phyloP scores from a whole-genome alignment of 148 eudicot genomes.

The Limonium bicolor region DNA sequence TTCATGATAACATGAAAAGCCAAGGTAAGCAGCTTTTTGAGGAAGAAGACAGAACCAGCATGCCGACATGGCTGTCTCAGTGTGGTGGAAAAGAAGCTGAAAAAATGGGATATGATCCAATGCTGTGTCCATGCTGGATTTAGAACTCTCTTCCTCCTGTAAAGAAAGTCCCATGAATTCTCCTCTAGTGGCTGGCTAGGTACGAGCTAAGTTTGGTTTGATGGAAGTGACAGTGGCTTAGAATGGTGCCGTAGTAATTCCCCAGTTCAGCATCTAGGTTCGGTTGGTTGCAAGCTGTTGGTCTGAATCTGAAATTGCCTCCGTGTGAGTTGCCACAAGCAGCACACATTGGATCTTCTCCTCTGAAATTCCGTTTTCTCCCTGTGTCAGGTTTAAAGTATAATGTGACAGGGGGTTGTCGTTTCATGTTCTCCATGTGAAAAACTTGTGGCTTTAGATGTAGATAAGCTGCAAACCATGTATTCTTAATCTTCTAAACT shows the following conservation, averaged over 20 bases:
- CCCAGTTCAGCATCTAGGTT: too few species aligned
- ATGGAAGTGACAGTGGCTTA: too few species aligned
- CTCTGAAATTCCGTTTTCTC: background rate
- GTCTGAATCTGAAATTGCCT: background rate
- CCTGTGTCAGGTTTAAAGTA: too few species aligned
- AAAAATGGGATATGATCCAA: too few species aligned
- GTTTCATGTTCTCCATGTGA: background rate
- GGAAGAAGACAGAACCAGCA: constrained; percentile 30
- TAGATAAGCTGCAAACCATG: background rate
- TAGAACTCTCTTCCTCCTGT: constrained; percentile 8
- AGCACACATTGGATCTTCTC: background rate
- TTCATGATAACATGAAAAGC: constrained; percentile 24
- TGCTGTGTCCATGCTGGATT: constrained; percentile 12
- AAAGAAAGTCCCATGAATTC: too few species aligned
- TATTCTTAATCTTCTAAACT: background rate
- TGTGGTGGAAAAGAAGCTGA: too few species aligned
- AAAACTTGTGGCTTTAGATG: background rate
- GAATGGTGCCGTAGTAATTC: too few species aligned
- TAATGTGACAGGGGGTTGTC: background rate
- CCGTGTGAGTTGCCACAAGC: background rate
- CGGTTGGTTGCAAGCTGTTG: background rate
- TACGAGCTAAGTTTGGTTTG: too few species aligned
- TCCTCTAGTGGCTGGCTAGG: too few species aligned
- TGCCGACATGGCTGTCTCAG: too few species aligned
- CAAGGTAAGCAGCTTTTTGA: too few species aligned